A percentile compares a stretch with the other conserved stretches of the same genome.
Evolutionary conservation across 225 moss, liverwort and hornwort species (phyloP).

Genomic region (Pleurozium schreberi): DNA sequence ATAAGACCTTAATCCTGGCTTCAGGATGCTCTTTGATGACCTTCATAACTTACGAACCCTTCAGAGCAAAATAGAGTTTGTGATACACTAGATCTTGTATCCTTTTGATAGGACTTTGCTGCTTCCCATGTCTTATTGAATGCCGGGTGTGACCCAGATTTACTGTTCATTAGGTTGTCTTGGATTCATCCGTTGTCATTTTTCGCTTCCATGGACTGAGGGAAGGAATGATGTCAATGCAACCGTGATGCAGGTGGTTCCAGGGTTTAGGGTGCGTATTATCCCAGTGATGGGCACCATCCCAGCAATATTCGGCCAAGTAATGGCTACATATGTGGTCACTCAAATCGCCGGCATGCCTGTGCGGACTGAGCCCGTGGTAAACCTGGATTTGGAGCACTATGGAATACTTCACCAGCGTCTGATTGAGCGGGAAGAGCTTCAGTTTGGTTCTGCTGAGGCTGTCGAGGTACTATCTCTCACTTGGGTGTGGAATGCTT

Average conservation of each 20-base stretch:
- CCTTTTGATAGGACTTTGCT: not conserved
- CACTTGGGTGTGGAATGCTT: not conserved
- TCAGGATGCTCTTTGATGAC: not conserved
- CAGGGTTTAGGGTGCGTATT: conserved; percentile 92
- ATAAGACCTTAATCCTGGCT: not conserved
- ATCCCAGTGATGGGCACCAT: conserved; percentile 98
- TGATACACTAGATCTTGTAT: not conserved
- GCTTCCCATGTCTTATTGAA: not conserved
- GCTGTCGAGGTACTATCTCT: conserved; percentile 65
- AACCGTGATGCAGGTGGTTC: conserved; percentile 67
- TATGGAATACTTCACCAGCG: conserved; percentile 79
- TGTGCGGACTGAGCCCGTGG: conserved; percentile 81
- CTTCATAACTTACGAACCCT: not conserved
- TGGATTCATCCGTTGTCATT: not conserved
- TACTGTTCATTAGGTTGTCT: not conserved
- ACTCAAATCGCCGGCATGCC: conserved; percentile 81
- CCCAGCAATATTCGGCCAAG: conserved; percentile 96
- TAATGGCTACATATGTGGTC: conserved; percentile 95
- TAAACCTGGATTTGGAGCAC: conserved; percentile 92
- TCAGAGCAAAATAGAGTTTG: not conserved
- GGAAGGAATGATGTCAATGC: not conserved
- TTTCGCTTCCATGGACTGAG: not conserved
- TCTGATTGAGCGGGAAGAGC: conserved; percentile 79
- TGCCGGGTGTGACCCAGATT: not conserved
- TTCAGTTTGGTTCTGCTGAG: conserved; percentile 73